These are phyloP conservation scores for Cytospora mali DNA, from an alignment of 2,329 filamentous ascomycete species.

Conservation along the genomic window DNA sequence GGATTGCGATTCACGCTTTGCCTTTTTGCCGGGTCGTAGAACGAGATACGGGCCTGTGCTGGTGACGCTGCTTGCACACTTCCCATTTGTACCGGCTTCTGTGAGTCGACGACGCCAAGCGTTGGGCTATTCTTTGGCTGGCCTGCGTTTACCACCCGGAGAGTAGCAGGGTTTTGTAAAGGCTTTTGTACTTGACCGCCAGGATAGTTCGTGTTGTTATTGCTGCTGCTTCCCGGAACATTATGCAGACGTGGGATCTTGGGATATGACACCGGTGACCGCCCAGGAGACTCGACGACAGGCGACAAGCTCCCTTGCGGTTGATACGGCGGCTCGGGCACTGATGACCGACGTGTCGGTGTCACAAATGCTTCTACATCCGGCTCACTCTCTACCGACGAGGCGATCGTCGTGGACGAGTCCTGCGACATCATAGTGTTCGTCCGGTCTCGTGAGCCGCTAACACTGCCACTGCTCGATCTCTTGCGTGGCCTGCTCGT, in stretches of 20 bases:
- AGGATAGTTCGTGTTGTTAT: neutral
- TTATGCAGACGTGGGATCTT: conserved; percentile 25
- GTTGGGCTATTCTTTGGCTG: conserved; percentile 41
- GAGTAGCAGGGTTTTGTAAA: neutral
- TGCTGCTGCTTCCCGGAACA: neutral
- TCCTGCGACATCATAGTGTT: conserved; percentile 35
- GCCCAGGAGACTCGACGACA: conserved; percentile 50
- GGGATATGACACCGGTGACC: conserved; percentile 39
- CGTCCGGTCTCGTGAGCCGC: conserved; percentile 13
- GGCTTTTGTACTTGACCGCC: neutral
- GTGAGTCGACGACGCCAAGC: conserved; percentile 38
- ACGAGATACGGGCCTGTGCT: conserved; percentile 23
- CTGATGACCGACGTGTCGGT: conserved; percentile 6
- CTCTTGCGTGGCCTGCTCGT: conserved; percentile 23
- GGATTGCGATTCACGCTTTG: conserved; percentile 21
- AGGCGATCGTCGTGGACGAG: conserved; percentile 46
- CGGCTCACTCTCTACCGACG: conserved; percentile 27
- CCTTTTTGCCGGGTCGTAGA: conserved; percentile 4
- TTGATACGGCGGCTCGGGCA: neutral
- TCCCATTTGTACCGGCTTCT: conserved; percentile 21
- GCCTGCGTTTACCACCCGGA: conserved; percentile 11
- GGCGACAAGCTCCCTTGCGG: conserved; percentile 47
- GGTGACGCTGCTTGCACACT: conserved; percentile 33
- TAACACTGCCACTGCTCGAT: neutral
- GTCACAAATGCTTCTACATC: conserved; percentile 18